Evolutionary conservation across 78 protist genomes (phyloP), one percentile per base, ranked within the genome.

Genomic region (Dictyostelium citrinum): DNA sequence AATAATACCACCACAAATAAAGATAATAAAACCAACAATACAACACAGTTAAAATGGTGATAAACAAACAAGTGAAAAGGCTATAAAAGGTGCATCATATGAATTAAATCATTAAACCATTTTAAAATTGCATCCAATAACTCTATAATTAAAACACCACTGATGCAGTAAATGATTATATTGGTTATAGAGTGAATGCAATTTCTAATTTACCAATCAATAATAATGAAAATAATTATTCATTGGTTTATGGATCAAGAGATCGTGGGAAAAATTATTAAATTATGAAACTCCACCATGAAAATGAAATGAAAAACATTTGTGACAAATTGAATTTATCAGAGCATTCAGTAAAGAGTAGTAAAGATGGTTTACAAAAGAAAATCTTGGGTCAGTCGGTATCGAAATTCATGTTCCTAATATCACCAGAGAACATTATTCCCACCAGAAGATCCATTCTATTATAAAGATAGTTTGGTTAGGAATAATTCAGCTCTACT

Each of bases 181-280:
- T 81, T 6, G 96, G 96, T 20, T 93, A 82, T 49, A n/a, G 92
- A 24, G 24, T 93, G 5, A 35, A 68, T 27, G 96, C 96, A 14
- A 79, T 93, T 17, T 71, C 91, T 4, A n/a, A 51, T 37, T 29
- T 93, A n/a, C 96, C 96, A 74, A 71, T 93, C 29, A 82, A 82
- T 37, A 49, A 49, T 49, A 49, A 49, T 49, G 60, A 49, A 49
- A 78, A 74, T 55, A n/a, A 60, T 60, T 60, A 51, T 12, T 67
- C 96, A 27, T 49, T 93, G n/a, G 96, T 93, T 20, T 93, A 93
- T 83, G 96, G 96, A 3, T 80, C 88, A 41, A 43, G 76, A 43
- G 81, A 90, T 80, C 82, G 95, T 33, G n/a, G 95, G 95, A 46
- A 29, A 43, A 17, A 29, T 39, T 39, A 74, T 22, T 74, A 37